Evolutionary conservation across 129 eudicot genomes (phyloP), one percentile per base, ranked within the genome.

Genomic region (Ambrosia trifida): DNA sequence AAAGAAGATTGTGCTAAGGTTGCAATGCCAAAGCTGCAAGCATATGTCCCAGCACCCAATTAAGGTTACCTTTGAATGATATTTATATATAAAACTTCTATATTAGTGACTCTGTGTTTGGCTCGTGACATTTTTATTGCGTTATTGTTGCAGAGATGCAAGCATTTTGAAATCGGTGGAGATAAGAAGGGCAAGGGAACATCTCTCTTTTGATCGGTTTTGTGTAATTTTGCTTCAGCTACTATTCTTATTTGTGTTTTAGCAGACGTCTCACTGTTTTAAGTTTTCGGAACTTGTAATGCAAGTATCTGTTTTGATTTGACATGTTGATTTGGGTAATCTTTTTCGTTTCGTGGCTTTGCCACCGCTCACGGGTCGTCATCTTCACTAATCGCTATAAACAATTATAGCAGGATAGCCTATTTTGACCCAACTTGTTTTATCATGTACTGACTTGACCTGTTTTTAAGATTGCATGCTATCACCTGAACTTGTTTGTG

Each of bases 161-260:
- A 79, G 75, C 83, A 79, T 79, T 79, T 79, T 67, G 83, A 79
- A 51, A 79, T 79, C 14, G 83, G 83, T 73, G 83, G 83, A 67
- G 83, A 79, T 64, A 79, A 79, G 79, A 75, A 74, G 80, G 84
- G 84, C 80, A 75, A 69, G 76, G 80, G 84, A 51, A 74, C 80
- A n/a, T 68, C 84, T 50, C 80, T 74, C 16, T 74, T 75, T 20
- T 74, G 53, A 80, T 79, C 16, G 19, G 5, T 54, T 78, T 24
- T 70, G 57, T 70, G 76, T 69, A 70, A 47, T 68, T 47, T 76
- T 46, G 50, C 24, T 28, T 45, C 47, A 47, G 64, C 11, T 69
- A 36, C 36, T 69, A 36, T 50, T 10, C 17, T n/a, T 62, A 4
- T 49, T 28, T 61, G 50, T 64, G 53, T 62, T 50, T 46, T 70